Percentiles rank a stretch among this genome's conserved stretches.
These are phyloP conservation scores for Leccinum imitatum DNA, from an alignment of 768 basidiomycete genomes.

Conservation along the genomic window DNA sequence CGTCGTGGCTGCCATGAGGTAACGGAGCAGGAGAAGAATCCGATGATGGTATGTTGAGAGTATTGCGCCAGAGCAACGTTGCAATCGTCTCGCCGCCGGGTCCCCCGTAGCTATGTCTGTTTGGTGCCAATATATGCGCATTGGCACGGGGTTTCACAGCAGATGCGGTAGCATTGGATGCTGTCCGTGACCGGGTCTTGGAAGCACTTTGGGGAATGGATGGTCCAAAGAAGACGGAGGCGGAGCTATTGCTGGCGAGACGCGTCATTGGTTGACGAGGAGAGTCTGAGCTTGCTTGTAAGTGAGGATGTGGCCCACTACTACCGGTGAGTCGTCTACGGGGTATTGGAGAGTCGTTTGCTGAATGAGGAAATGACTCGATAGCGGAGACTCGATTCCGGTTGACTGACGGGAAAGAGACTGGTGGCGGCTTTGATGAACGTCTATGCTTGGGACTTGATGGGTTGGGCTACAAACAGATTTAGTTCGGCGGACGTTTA, in stretches of 20 bases:
- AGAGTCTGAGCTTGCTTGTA: slow-evolving; percentile 24
- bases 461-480: too few species aligned
- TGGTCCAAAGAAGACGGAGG: slow-evolving; percentile 66
- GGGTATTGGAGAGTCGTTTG: too few species aligned
- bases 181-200: slow-evolving; percentile 26
- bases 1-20: slow-evolving; percentile 33
- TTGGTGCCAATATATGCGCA: slow-evolving; percentile 35
- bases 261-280: slow-evolving; percentile 46
- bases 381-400: too few species aligned
- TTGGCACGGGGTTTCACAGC: slow-evolving; percentile 5
- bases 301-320: slow-evolving; percentile 24
- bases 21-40: slow-evolving; percentile 46
- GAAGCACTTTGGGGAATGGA: slow-evolving; percentile 31
- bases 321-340: too few species aligned
- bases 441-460: too few species aligned
- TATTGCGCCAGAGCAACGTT: slow-evolving; percentile 38
- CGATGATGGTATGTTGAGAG: slow-evolving; percentile 44
- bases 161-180: slow-evolving; percentile 17
- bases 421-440: too few species aligned
- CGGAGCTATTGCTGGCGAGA: slow-evolving; percentile 51
- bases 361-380: too few species aligned
- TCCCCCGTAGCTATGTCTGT: slow-evolving; percentile 70
- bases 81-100: slow-evolving; percentile 35
- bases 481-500: not conserved
- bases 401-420: too few species aligned